A percentile compares a stretch with the other conserved stretches of the same genome.
phyloP scores from a whole-genome alignment of 169 alveolate species.

The Neospora caninum region DNA sequence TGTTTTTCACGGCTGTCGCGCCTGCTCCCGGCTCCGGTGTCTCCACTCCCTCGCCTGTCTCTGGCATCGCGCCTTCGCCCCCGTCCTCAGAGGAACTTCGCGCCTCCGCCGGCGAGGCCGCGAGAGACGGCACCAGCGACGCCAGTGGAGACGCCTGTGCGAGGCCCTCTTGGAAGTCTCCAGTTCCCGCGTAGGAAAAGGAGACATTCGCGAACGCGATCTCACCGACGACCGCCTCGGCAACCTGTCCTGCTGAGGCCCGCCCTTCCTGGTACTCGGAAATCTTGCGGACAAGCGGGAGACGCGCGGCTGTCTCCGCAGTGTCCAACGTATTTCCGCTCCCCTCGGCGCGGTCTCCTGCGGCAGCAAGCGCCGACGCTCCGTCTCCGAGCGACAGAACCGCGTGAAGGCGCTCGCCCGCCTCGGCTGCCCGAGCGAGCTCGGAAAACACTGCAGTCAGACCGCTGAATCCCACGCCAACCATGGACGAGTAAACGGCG shows the following conservation, averaged over 20 bases:
- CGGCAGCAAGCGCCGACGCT: neutral
- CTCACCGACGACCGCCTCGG: constrained; percentile 7
- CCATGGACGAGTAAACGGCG: constrained; percentile 50
- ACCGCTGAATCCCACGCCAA: constrained; percentile 60
- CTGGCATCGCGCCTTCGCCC: neutral
- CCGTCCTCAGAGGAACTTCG: neutral
- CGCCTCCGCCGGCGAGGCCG: neutral
- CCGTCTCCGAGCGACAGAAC: neutral
- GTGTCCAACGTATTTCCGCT: neutral
- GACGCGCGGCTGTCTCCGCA: constrained; percentile 25
- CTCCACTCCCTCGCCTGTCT: neutral
- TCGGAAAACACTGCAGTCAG: constrained; percentile 42
- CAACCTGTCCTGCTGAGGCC: neutral
- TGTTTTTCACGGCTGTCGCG: neutral
- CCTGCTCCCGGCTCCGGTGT: neutral
- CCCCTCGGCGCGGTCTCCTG: neutral
- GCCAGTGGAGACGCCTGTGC: neutral
- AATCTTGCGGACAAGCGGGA: neutral
- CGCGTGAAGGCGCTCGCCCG: constrained; percentile 33
- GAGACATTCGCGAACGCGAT: constrained; percentile 43
- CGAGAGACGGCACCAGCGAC: neutral
- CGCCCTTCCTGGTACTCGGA: neutral
- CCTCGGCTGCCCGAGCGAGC: constrained; percentile 10
- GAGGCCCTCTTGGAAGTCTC: neutral
- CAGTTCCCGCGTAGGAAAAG: constrained; percentile 5